These are phyloP conservation scores for Calocera viscosa DNA, from an alignment of 768 basidiomycete species.

Conservation along the genomic window DNA sequence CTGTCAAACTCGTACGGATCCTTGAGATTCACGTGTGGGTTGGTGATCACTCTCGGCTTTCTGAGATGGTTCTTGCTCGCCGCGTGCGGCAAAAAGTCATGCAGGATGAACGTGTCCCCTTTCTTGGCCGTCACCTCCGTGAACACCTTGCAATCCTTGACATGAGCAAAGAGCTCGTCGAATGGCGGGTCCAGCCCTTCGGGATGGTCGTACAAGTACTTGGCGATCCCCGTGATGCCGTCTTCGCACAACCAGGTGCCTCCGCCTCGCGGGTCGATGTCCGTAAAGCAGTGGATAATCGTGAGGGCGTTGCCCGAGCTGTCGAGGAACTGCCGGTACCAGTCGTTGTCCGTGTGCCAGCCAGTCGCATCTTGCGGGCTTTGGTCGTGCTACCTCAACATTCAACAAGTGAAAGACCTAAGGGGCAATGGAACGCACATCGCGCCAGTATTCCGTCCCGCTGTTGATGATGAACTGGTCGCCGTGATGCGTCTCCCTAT, in stretches of 20 bases:
- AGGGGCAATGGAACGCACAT: slow-evolving; percentile 1
- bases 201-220: slow-evolving; percentile 17
- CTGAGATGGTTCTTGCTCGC: slow-evolving; percentile 17
- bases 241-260: slow-evolving; percentile 19
- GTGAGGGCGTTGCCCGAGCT: slow-evolving; percentile 20
- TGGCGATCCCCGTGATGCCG: slow-evolving; percentile 17
- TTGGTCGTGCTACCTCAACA: not conserved
- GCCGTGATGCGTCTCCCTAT: slow-evolving; percentile 18
- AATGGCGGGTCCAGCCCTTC: slow-evolving; percentile 20
- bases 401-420: too few relatives aligned
- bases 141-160: slow-evolving; percentile 15
- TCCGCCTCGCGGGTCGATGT: slow-evolving; percentile 16
- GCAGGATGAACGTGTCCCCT: slow-evolving; percentile 19
- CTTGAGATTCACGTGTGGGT: slow-evolving; percentile 19
- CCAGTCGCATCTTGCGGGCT: slow-evolving; percentile 12
- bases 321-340: slow-evolving; percentile 22
- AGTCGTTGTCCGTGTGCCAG: slow-evolving; percentile 21
- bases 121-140: slow-evolving; percentile 16
- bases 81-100: slow-evolving; percentile 16
- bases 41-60: slow-evolving; percentile 20
- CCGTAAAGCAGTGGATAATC: slow-evolving; percentile 20
- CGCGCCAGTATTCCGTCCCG: slow-evolving; percentile 14
- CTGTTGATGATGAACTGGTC: slow-evolving; percentile 21
- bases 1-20: slow-evolving; percentile 19
- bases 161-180: slow-evolving; percentile 13